phyloP scores from a whole-genome alignment of 1,139 yeast species.

The Pichia norvegensis region DNA sequence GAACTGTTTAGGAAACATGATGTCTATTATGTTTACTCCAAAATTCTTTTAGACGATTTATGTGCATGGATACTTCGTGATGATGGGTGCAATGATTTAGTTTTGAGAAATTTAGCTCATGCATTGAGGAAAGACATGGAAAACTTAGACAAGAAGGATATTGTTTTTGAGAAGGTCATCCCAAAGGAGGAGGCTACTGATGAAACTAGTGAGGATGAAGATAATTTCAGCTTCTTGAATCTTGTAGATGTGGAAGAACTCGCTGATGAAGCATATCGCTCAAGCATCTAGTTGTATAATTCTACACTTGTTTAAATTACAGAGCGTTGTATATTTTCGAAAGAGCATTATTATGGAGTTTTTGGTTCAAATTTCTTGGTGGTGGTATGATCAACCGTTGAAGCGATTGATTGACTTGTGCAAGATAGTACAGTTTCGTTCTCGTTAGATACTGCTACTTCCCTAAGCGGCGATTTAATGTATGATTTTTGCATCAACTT shows the following conservation, averaged over 20 bases:
- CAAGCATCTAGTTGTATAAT: too few relatives aligned
- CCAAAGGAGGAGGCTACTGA: conserved; percentile 9
- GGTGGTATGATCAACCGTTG: background rate
- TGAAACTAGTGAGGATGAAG: conserved; percentile 22
- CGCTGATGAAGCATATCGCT: conserved; percentile 43
- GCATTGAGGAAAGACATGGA: conserved; percentile 41
- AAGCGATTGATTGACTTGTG: background rate
- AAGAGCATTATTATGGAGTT: conserved; percentile 5
- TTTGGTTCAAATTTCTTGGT: conserved; percentile 2
- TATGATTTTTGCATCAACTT: background rate
- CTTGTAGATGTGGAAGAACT: conserved; percentile 46
- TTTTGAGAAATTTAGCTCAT: conserved; percentile 55
- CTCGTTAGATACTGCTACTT: conserved; percentile 2
- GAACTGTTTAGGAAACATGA: conserved; percentile 81
- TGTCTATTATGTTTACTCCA: conserved; percentile 79
- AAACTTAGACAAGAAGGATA: conserved; percentile 25
- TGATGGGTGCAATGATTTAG: conserved; percentile 38
- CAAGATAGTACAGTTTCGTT: background rate
- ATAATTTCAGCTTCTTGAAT: conserved; percentile 32
- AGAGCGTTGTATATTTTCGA: background rate
- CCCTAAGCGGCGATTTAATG: conserved; percentile 9
- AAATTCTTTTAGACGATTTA: conserved; percentile 72
- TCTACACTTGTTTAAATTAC: background rate
- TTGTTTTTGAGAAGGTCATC: conserved; percentile 32
- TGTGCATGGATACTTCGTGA: conserved; percentile 70